Percentiles rank a stretch among this genome's conserved stretches.
Conservation (phyloP, 768 basidiomycete genomes). For the Suillus paluster region DNA sequence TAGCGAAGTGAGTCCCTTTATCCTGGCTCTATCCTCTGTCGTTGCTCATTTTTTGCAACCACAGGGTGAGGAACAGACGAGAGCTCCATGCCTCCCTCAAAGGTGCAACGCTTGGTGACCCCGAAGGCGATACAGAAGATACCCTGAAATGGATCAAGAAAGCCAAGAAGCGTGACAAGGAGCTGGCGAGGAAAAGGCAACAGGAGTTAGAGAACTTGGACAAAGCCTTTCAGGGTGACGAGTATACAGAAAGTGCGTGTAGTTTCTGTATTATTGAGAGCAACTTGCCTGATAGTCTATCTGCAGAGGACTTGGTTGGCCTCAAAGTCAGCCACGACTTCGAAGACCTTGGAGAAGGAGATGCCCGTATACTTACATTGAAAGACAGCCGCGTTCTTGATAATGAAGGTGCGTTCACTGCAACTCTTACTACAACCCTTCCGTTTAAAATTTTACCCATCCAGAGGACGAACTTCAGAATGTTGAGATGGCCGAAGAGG, state of each 20-base stretch:
- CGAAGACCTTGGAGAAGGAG: slow-evolving; percentile 89
- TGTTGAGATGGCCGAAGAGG: slow-evolving; percentile 90
- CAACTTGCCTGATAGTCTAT: background rate
- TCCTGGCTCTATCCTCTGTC: slow-evolving; percentile 4
- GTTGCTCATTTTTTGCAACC: slow-evolving; percentile 50
- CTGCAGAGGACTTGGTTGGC: slow-evolving; percentile 84
- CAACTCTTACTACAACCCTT: background rate
- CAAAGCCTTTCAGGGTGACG: slow-evolving; percentile 66
- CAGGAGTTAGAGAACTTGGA: slow-evolving; percentile 87
- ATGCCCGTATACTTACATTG: slow-evolving; percentile 93
- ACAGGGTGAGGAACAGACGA: slow-evolving; percentile 89
- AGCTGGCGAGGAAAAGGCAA: slow-evolving; percentile 81
- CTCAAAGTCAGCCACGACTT: slow-evolving; percentile 97
- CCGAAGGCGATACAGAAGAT: slow-evolving; percentile 76
- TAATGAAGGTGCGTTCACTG: slow-evolving; percentile 72
- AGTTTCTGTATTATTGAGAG: background rate
- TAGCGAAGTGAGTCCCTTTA: slow-evolving; percentile 81
- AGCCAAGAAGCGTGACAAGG: slow-evolving; percentile 89
- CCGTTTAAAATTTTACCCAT: slow-evolving; percentile 1
- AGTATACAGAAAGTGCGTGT: slow-evolving; percentile 85
- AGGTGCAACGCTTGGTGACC: slow-evolving; percentile 90
- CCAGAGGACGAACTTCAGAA: slow-evolving; percentile 98
- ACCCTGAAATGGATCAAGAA: slow-evolving; percentile 90
- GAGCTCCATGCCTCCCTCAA: slow-evolving; percentile 92
- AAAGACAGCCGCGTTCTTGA: slow-evolving; percentile 96